Evolutionary conservation across 306 rosid species (phyloP).

Genomic region (Dryas alaskensis): DNA sequence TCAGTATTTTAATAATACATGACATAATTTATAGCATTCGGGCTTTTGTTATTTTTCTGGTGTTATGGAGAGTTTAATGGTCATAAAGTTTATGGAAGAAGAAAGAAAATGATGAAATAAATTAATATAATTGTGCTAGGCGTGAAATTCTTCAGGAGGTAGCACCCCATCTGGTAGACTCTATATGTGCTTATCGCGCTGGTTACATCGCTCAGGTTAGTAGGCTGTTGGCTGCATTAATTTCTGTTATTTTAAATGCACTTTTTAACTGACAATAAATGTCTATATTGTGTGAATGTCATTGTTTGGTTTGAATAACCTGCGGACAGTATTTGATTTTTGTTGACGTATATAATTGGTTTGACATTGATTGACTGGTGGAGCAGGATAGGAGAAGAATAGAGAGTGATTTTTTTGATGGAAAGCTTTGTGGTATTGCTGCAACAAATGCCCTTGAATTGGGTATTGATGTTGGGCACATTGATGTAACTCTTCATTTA

Average conservation of each 20-base stretch:
- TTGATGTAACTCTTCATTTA: conserved; percentile 90
- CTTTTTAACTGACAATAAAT: neutral
- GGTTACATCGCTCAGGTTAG: conserved; percentile 84
- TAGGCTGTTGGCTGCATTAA: neutral
- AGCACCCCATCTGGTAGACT: conserved; percentile 61
- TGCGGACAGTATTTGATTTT: neutral
- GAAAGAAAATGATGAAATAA: conserved; percentile 20
- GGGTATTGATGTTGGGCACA: conserved; percentile 96
- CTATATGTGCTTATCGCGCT: conserved; percentile 81
- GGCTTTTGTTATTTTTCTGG: conserved; percentile 4
- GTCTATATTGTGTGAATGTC: neutral
- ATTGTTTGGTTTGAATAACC: conserved; percentile 15
- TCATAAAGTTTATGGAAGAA: conserved; percentile 17
- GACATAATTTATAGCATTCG: conserved; percentile 22
- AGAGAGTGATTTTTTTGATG: conserved; percentile 81
- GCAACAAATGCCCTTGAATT: conserved; percentile 99
- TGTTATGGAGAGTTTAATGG: conserved; percentile 21
- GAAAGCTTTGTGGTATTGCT: conserved; percentile 84
- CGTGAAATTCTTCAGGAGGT: conserved; percentile 82
- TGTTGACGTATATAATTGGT: conserved; percentile 14
- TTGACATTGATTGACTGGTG: conserved; percentile 22
- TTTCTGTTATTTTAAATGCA: neutral
- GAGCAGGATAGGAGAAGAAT: conserved; percentile 85
- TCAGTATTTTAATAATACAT: conserved; percentile 26
- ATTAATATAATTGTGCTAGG: conserved; percentile 43